phyloP scores from a whole-genome alignment of 179 eudicot genomes.

The Actinidia arguta region DNA sequence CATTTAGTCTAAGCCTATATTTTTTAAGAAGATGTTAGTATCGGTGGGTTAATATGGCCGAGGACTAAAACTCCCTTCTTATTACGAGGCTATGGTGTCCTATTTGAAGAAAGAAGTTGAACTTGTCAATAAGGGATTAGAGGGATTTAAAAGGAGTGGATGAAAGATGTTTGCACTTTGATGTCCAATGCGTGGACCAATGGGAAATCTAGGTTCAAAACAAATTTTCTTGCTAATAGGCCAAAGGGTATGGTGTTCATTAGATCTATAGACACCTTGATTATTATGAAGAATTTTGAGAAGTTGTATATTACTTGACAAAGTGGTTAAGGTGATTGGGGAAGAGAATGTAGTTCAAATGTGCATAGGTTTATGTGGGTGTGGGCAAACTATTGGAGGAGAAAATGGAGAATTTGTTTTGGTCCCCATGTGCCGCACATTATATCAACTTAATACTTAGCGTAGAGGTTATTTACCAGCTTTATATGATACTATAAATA shows the following conservation, averaged over 20 bases:
- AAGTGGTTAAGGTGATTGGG: neutral
- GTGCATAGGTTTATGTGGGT: neutral
- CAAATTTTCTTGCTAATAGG: too few species aligned
- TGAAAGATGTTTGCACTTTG: too few species aligned
- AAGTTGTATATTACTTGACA: neutral
- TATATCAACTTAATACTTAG: neutral
- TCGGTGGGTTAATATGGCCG: neutral
- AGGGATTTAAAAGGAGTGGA: too few species aligned
- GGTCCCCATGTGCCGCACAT: neutral
- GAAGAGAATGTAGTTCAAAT: neutral
- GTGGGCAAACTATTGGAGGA: neutral
- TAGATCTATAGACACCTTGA: too few species aligned
- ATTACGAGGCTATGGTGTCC: neutral
- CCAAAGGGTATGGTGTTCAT: too few species aligned
- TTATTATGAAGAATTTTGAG: too few species aligned
- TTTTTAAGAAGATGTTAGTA: too few species aligned
- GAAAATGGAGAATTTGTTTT: neutral
- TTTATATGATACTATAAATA: neutral
- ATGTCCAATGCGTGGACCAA: too few species aligned
- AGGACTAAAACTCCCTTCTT: neutral
- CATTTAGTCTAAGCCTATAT: too few species aligned
- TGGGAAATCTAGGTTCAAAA: too few species aligned
- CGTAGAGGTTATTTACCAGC: neutral
- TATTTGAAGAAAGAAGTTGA: neutral
- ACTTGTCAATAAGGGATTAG: too few species aligned